Conservation (phyloP, 2,329 filamentous ascomycete genomes). For the Neocucurbitaria cava region DNA sequence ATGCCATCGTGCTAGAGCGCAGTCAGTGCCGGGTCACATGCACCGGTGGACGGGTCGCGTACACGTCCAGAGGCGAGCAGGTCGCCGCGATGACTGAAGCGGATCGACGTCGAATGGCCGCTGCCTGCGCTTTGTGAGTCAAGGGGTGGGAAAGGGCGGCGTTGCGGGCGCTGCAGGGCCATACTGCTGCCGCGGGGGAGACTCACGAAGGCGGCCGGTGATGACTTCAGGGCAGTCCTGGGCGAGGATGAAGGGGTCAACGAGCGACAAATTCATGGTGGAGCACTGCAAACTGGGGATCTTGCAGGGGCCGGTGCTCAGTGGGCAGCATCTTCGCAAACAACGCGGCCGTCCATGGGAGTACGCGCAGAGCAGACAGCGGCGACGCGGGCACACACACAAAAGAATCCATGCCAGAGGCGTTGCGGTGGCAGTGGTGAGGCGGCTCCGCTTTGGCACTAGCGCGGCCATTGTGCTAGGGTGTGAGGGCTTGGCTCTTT, state of each 20-base stretch:
- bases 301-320: conserved; percentile 20
- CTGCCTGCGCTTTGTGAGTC: conserved; percentile 54
- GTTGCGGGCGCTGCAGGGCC: conserved; percentile 62
- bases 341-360: conserved; percentile 20
- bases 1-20: conserved; percentile 74
- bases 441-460: conserved; percentile 18
- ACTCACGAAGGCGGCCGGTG: conserved; percentile 80
- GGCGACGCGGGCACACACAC: neutral
- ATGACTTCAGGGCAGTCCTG: conserved; percentile 91
- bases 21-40: conserved; percentile 26
- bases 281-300: conserved; percentile 15
- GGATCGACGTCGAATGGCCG: conserved; percentile 70
- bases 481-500: conserved; percentile 13
- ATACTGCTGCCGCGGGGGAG: conserved; percentile 51
- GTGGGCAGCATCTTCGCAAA: conserved; percentile 28
- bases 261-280: conserved; percentile 73
- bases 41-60: conserved; percentile 26
- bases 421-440: conserved; percentile 3
- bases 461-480: conserved; percentile 7
- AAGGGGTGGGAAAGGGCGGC: conserved; percentile 21
- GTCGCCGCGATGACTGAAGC: conserved; percentile 94
- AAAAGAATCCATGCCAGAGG: neutral
- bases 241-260: conserved; percentile 74
- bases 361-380: conserved; percentile 17
- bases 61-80: conserved; percentile 92